phyloP scores from a whole-genome alignment of 1,139 yeast species.

The Hemisphaericaspora xylofermentans region DNA sequence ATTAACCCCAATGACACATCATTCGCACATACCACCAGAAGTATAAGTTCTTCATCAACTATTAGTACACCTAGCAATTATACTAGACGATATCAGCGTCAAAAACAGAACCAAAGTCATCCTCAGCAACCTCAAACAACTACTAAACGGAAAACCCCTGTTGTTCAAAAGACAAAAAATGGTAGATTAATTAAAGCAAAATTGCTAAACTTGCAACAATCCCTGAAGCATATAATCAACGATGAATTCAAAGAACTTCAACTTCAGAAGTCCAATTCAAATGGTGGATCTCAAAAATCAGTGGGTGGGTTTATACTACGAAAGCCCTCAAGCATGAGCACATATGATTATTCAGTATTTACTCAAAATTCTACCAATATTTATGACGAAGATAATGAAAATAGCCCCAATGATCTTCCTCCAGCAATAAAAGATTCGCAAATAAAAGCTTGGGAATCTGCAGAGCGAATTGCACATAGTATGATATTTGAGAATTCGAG shows the following conservation, averaged over 20 bases:
- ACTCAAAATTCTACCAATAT: conserved; percentile 22
- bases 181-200: conserved; percentile 29
- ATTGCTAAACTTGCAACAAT: conserved; percentile 31
- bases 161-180: conserved; percentile 15
- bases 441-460: conserved; percentile 49
- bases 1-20: conserved; percentile 21
- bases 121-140: conserved; percentile 13
- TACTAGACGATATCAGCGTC: conserved; percentile 25
- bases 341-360: conserved; percentile 28
- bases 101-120: conserved; percentile 19
- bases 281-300: not conserved
- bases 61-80: conserved; percentile 36
- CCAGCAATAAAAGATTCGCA: conserved; percentile 36
- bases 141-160: not conserved
- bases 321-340: conserved; percentile 21
- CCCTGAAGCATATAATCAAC: conserved; percentile 16
- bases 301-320: conserved; percentile 17
- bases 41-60: conserved; percentile 34
- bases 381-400: conserved; percentile 17
- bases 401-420: conserved; percentile 19
- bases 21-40: conserved; percentile 22
- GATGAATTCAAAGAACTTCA: conserved; percentile 9
- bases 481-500: conserved; percentile 37
- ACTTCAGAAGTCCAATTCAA: conserved; percentile 6
- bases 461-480: conserved; percentile 38